Conservation (phyloP, 129 eudicot species). For the Daucus carota region DH1_v3.0 NC_030387.2:39777501-39778000, state of each 20-base stretch:
- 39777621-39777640: slow-evolving; percentile 1
- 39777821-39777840: too few relatives aligned
- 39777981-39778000: too few relatives aligned
- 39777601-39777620: slow-evolving; percentile 20
- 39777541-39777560: slow-evolving; percentile 97
- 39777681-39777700: slow-evolving; percentile 42
- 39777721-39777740: slow-evolving; percentile 94
- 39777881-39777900: not conserved
- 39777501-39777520: slow-evolving; percentile 68
- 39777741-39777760: slow-evolving; percentile 90
- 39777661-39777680: slow-evolving; percentile 8
- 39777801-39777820: slow-evolving; percentile 62
- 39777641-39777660: not conserved
- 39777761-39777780: slow-evolving; percentile 94
- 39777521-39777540: slow-evolving; percentile 95
- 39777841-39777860: not conserved
- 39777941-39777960: not conserved
- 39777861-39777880: too few relatives aligned
- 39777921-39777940: not conserved
- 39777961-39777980: too few relatives aligned
- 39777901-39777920: too few relatives aligned
- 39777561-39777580: slow-evolving; percentile 94
- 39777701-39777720: slow-evolving; percentile 99
- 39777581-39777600: slow-evolving; percentile 99
- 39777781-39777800: slow-evolving; percentile 93